Base-by-base conservation (phyloP, 2,329 filamentous ascomycete species). In the Xylaria multiplex region DNA sequence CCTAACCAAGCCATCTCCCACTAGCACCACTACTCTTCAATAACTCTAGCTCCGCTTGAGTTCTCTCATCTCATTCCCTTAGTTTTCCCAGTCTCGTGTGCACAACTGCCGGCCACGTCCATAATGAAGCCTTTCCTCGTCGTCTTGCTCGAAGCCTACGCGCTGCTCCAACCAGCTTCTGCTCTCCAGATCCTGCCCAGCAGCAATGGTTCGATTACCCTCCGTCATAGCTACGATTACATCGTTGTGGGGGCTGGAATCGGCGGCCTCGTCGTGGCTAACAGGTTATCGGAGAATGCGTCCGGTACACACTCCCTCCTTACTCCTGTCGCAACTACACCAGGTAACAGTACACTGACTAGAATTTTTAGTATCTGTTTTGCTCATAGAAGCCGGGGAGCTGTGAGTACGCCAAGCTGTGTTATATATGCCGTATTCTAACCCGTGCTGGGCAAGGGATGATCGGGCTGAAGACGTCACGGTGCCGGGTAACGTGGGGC, bases 231-330 rank as follows among this genome's bases (percentile, higher is more conserved):
- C 55, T 75, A 75, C 37, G 72, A 74, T 53, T 76, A 74, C 49
- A 69, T 76, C 24, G 64, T 76, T 16, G 62, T 74, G 14, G 74
- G 75, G 8, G 72, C 70, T 9, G 74, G 74, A 7, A 70, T 74
- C 40, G 70, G 73, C 13, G 74, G 74, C 4, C 68, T 75, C 1
- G 72, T 73, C 0, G 64, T 75, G 43, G 73, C 74, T 2, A 75
- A 73, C 40, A 67, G 75, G 11, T 53, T 76, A 16, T 71, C 71
- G 6, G 71, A 74, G 56, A 48, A 76, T 48, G 55, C 62, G 1
- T 69, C 66, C 4, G 68, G 74, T 73, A 55, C 49, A 65, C 42
- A 8, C 46, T 11, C 16, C 37, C 7, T 14, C 48, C 16, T 52
- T 48, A 9, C 22, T 22, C 45, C 45, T 22, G 5, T 9, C 43